Evolutionary conservation across 2,329 filamentous ascomycete species (phyloP), one percentile per base, ranked within the genome.

Genomic region (Elsinoe ampelina): DNA sequence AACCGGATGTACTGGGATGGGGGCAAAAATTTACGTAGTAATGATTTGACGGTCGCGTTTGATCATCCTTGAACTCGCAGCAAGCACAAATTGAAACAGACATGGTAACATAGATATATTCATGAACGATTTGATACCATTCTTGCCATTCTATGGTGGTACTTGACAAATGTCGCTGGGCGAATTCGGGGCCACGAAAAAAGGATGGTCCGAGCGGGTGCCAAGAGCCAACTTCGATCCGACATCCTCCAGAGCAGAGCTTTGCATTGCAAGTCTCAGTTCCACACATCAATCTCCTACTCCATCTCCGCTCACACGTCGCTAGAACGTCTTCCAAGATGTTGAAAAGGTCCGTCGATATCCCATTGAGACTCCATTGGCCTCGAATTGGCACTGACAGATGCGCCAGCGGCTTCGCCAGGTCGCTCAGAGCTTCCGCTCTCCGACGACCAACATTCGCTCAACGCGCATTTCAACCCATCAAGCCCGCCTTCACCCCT

Each of bases 341-440:
- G 85, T 85, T 87, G 79, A 87, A 87, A 84, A 87, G 84, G 85
- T 89, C 76, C 76, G 83, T 81, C 68, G 57, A 51, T 61, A 57
- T 60, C 55, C 60, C 59, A 64, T 60, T 39, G 39, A 56, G 51
- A 42, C 54, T 54, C 17, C 26, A 35, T 39, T 52, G 50, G 34
- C 15, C 26, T 19, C 11, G 12, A 26, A 38, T 19, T 32, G 55
- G 59, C 57, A 57, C 70, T 72, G 68, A 70, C 70, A 68, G 69
- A 70, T 71, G 66, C 63, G 62, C 64, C 68, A 85, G 82, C 79
- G 82, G 81, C 75, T 75, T 85, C 74, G 78, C 81, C 76, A 78
- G 81, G 76, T 78, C 79, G 74, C 77, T 82, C 71, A 79, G 80
- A 75, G 79, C 79, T 72, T 75, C 78, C 70, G 74, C 77, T 67